Percentiles rank a stretch among this genome's conserved stretches.
Conservation (phyloP, 495 filamentous ascomycete species). For the Neurospora sp. region DNA sequence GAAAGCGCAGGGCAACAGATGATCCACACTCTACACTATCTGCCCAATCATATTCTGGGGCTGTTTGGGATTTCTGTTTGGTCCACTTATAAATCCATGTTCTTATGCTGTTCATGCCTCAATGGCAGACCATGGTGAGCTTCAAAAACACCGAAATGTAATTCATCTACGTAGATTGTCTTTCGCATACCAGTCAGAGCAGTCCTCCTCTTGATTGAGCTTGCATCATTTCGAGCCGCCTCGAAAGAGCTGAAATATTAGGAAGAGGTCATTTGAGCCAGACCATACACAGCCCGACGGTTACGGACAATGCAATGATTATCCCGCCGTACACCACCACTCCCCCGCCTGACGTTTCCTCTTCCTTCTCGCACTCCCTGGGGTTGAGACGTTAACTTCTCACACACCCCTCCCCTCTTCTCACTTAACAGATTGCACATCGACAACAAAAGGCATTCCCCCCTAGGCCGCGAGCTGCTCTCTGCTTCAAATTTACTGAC, state of each 20-base stretch:
- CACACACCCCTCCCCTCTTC: neutral
- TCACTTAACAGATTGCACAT: neutral
- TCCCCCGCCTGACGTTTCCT: no score
- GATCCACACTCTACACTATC: no score
- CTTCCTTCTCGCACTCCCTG: neutral
- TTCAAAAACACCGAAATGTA: neutral
- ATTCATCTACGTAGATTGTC: neutral
- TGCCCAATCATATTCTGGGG: neutral
- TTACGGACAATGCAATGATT: no score
- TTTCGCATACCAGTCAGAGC: neutral
- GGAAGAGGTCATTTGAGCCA: neutral
- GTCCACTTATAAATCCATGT: neutral
- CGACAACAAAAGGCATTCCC: no score
- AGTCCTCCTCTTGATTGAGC: neutral
- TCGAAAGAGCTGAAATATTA: neutral
- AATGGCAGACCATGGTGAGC: neutral
- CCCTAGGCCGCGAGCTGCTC: no score
- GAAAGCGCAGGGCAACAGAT: no score
- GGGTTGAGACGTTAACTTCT: neutral
- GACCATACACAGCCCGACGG: neutral
- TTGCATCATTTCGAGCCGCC: neutral
- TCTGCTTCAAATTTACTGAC: neutral
- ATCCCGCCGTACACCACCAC: no score
- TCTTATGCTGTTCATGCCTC: neutral
- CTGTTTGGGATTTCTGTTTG: neutral